Evolutionary conservation across 2,329 filamentous ascomycete genomes (phyloP), one percentile per base, ranked within the genome.

Genomic region (Neodidymelliopsis sp.): DNA sequence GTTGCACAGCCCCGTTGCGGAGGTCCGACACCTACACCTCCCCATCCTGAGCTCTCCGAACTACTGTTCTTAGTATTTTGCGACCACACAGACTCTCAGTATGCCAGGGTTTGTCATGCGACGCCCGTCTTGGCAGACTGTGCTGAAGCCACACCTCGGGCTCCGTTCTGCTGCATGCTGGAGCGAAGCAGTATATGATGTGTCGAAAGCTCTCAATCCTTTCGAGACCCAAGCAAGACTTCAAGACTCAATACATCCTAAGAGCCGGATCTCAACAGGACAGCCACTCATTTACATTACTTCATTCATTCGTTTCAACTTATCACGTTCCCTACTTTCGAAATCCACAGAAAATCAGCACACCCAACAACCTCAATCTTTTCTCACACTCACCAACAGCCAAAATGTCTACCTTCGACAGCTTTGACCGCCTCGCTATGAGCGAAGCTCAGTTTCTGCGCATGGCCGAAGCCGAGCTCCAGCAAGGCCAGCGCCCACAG

Each of bases 341-440:
- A 20, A 16, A 6, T 29, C 24, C 10, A 18, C 27, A 13, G 11
- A 10, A 13, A 16, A 34, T 20, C 41, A 30, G n/a, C 1, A 27
- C 6, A 40, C 4, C 18, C 18, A 18, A 37, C 9, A 4, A 29
- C 22, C 11, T n/a, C 15, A 45, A 13, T 50, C 30, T 13, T 19
- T 19, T 15, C 5, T 23, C 20, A 12, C 23, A 28, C 2, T 8
- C 20, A 7, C 6, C 13, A 27, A 33, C 15, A n/a, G 11, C 7
- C 33, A 49, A 18, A 15, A 53, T 53, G 49, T 53, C 49, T 34
- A 24, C 44, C 12, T 53, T 53, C 16, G 35, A 53, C 38, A 53
- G 23, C 43, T 53, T 53, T 29, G 49, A 53, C 24, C 49, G 49
- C n/a, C 49, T 53, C 35, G 49, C 39, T 13, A 53, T 53, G 49